Evolutionary conservation across 1,284 basidiomycete genomes (phyloP).

Genomic region (Trichosporon coremiiforme): DNA sequence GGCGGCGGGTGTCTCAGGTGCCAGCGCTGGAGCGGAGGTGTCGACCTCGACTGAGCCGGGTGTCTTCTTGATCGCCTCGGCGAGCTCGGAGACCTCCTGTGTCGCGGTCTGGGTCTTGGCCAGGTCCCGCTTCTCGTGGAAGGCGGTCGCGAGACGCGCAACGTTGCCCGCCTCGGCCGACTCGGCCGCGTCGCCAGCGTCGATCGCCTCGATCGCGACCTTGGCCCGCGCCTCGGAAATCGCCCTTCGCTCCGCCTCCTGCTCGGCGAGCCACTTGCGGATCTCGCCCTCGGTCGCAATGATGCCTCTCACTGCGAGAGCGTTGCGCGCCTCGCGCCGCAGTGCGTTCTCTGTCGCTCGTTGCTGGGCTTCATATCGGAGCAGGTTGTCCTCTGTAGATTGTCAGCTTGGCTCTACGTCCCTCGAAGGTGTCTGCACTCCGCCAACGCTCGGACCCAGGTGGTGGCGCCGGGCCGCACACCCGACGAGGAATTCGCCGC

Average conservation of each 20-base stretch:
- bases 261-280: constrained; percentile 69
- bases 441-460: background rate
- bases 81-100: background rate
- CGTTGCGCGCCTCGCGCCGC: constrained; percentile 71
- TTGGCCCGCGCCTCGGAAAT: constrained; percentile 26
- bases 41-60: background rate
- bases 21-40: background rate
- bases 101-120: background rate
- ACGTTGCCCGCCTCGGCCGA: constrained; percentile 22
- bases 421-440: background rate
- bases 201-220: constrained; percentile 23
- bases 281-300: constrained; percentile 82
- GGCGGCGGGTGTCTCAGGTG: background rate
- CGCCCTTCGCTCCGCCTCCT: constrained; percentile 44
- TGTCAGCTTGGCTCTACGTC: background rate
- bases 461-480: background rate
- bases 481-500: too few relatives aligned
- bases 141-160: constrained; percentile 18
- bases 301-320: constrained; percentile 66
- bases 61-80: constrained; percentile 4
- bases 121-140: constrained; percentile 7
- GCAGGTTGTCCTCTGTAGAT: constrained; percentile 67
- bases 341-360: constrained; percentile 69
- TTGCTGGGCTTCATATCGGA: constrained; percentile 68
- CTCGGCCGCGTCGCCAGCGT: constrained; percentile 17